Evolutionary conservation across 2,329 filamentous ascomycete genomes (phyloP).

Genomic region (Sclerotinia minor): DNA sequence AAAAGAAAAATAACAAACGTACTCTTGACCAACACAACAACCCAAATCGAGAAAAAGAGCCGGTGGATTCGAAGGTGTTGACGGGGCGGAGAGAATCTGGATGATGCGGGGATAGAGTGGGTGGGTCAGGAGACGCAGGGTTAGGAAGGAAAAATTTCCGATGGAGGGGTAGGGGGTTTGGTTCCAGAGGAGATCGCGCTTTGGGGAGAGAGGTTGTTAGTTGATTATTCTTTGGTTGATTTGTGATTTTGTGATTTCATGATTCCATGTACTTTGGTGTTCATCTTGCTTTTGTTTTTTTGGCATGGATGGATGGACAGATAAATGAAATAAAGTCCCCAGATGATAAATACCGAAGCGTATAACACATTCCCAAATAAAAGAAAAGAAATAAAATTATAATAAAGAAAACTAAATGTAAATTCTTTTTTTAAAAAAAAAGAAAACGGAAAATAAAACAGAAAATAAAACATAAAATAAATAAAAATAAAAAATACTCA

Average conservation of each 20-base stretch:
- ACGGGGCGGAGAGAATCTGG: slow-evolving; percentile 15
- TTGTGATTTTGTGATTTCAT: no score
- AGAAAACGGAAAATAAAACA: neutral
- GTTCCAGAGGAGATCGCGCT: slow-evolving; percentile 34
- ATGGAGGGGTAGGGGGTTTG: slow-evolving; percentile 35
- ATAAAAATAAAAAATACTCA: no score
- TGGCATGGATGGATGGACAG: no score
- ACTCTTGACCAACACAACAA: slow-evolving; percentile 45
- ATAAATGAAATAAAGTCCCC: no score
- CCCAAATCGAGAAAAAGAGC: slow-evolving; percentile 43
- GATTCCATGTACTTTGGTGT: neutral
- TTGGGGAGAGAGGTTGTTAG: neutral
- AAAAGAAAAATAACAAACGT: neutral
- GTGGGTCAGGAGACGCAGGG: slow-evolving; percentile 22
- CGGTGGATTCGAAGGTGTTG: slow-evolving; percentile 7
- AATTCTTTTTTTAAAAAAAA: neutral
- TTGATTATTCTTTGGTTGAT: neutral
- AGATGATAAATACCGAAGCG: no score
- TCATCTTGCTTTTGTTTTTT: no score
- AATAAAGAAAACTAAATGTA: neutral
- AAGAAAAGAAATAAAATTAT: no score
- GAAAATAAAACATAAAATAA: no score
- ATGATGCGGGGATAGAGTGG: slow-evolving; percentile 25
- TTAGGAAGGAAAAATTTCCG: slow-evolving; percentile 31
- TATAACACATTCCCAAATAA: no score